Evolutionary conservation across 2,329 filamentous ascomycete species (phyloP).

Genomic region (Monosporascus sp.): DNA sequence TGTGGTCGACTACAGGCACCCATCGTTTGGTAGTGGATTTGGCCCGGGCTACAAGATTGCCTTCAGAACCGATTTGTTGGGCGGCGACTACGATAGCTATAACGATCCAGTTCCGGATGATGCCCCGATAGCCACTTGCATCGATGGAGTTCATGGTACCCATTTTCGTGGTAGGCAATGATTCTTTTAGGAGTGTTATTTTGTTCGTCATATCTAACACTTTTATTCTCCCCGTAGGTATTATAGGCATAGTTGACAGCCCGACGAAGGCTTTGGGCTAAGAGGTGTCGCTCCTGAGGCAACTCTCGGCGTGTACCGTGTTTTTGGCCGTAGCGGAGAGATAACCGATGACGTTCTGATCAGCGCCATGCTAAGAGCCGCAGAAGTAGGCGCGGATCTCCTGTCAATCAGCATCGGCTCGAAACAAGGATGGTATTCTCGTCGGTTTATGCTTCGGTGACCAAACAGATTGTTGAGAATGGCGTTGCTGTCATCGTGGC

Average conservation of each 20-base stretch:
- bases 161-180: background rate
- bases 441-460: too few species aligned
- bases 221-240: background rate
- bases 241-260: background rate
- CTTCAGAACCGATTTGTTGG: background rate
- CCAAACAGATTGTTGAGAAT: too few species aligned
- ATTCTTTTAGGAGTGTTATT: background rate
- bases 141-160: background rate
- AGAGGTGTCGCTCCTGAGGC: background rate
- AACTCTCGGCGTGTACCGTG: background rate
- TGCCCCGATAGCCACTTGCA: background rate
- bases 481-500: too few species aligned
- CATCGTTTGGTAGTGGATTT: background rate
- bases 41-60: conserved; percentile 2
- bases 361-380: too few species aligned
- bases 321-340: too few species aligned
- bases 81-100: background rate
- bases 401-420: too few species aligned
- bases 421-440: too few species aligned
- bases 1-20: conserved; percentile 1
- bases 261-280: background rate
- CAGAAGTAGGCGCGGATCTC: too few species aligned
- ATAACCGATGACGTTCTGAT: too few species aligned
- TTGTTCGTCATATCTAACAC: background rate
- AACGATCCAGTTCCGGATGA: background rate